Evolutionary conservation across 192 early-diverging fungal genomes (phyloP), one percentile per base, ranked within the genome.

Genomic region (Phlyctochytrium planicorne): DNA sequence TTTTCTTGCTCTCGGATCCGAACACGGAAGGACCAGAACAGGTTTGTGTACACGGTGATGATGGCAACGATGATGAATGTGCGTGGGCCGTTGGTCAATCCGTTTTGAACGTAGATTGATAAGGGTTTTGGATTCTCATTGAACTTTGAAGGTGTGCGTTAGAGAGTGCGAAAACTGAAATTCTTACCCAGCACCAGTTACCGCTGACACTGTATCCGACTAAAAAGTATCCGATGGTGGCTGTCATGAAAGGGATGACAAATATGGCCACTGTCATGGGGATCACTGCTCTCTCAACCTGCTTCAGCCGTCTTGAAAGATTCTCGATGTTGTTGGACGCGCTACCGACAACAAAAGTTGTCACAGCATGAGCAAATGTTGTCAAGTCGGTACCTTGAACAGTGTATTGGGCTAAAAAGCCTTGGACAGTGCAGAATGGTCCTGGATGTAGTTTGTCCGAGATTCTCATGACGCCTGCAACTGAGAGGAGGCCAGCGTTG

Each of bases 51-150:
- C 40, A 50, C 12, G 40, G 40, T 50, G 12, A 50, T n/a, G 40
- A 50, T 50, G 40, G n/a, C n/a, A n/a, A 50, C n/a, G n/a, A 50
- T 50, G 40, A 50, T 50, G 40, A 50, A 10, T n/a, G n/a, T 50
- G 12, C 40, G 10, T n/a, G 40, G 40, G 12, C 40, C 40, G 40
- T 50, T 10, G 12, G 40, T 50, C n/a, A 50, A n/a, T 10, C 40
- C 40, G 40, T 50, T 14, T 10, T n/a, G 40, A n/a, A 50, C 40
- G 40, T 50, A 50, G 12, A n/a, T 50, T 10, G 40, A 10, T n/a
- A 50, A 50, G 40, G 40, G 40, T 14, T 10, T n/a, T n/a, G 40
- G 40, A 10, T 50, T 10, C 40, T 10, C 12, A 50, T 10, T n/a
- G 40, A 50, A n/a, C n/a, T n/a, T n/a, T n/a, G n/a, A n/a, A n/a